Evolutionary conservation across 2,329 filamentous ascomycete species (phyloP).

Genomic region (Cladosporium sp.): DNA sequence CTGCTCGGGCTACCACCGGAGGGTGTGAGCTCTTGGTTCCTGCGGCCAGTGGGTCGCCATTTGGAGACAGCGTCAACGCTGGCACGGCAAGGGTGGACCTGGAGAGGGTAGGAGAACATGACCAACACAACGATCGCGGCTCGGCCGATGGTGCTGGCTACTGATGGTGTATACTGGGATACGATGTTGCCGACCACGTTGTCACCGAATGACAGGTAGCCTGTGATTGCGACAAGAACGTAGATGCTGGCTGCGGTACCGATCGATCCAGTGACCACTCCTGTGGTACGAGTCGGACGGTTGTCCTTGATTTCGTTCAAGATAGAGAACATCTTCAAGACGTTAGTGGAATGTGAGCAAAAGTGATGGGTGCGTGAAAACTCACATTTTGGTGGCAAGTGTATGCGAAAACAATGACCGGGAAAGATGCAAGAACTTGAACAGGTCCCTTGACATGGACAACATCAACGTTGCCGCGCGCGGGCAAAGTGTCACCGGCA

Average conservation of each 20-base stretch:
- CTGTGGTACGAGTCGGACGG: constrained; percentile 70
- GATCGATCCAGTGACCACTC: constrained; percentile 77
- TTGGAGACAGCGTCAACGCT: constrained; percentile 89
- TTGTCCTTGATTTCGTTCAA: constrained; percentile 90
- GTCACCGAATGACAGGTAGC: constrained; percentile 93
- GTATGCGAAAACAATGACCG: constrained; percentile 97
- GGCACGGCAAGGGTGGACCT: constrained; percentile 94
- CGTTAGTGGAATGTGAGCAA: no score
- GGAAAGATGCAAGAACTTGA: constrained; percentile 76
- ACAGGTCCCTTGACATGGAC: constrained; percentile 76
- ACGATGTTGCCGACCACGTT: constrained; percentile 89
- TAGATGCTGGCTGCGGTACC: constrained; percentile 85
- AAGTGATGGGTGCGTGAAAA: background rate
- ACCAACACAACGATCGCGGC: constrained; percentile 94
- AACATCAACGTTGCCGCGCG: constrained; percentile 69
- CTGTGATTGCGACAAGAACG: constrained; percentile 86
- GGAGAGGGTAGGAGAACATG: constrained; percentile 92
- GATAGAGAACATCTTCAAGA: constrained; percentile 87
- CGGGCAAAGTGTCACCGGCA: constrained; percentile 67
- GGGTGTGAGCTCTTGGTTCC: constrained; percentile 24
- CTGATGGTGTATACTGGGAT: constrained; percentile 75
- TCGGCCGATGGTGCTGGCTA: constrained; percentile 85
- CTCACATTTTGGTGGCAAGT: constrained; percentile 95
- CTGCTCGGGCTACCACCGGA: constrained; percentile 26
- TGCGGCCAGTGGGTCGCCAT: constrained; percentile 63